Base-by-base conservation (phyloP, 164 flowering plant species). In the Chloranthus sessilifolius region DNA sequence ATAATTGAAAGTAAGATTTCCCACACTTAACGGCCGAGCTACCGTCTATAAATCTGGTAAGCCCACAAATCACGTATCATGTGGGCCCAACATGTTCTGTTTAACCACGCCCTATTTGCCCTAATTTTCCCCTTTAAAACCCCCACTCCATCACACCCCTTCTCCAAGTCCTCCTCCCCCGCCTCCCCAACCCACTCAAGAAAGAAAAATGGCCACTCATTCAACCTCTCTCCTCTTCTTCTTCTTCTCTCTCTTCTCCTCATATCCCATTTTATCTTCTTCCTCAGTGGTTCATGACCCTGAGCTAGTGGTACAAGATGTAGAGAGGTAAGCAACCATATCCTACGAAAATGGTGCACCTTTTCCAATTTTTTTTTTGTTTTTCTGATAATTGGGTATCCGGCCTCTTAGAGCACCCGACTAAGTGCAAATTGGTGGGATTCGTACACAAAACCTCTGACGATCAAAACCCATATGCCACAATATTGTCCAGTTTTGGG, bases 281-380 rank as follows among this genome's bases (percentile, higher is more conserved):
- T 68, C 76, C 34, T 63, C 76, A n/a, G 47, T 74, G 0, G 63
- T 58, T 28, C 79, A 64, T 21, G 74, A 83, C 64, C 86, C 90
- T 40, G 84, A 83, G 19, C 46, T 59, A 0, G 74, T 80, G 0
- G 84, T 71, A 40, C 62, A 76, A 43, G 76, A 83, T 37, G 86
- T 83, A n/a, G 74, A 78, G n/a, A 74, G 74, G 90, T 83, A 72
- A 28, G 2, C 10, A 10, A n/a, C n/a, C n/a, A n/a, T n/a, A n/a
- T n/a, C n/a, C n/a, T n/a, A n/a, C n/a, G n/a, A n/a, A n/a, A n/a
- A n/a, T n/a, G n/a, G n/a, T n/a, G n/a, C n/a, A n/a, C n/a, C n/a
- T n/a, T n/a, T n/a, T n/a, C n/a, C n/a, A n/a, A n/a, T n/a, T n/a
- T n/a, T n/a, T n/a, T n/a, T n/a, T n/a, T n/a, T n/a, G n/a, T n/a